Evolutionary conservation across 306 rosid genomes (phyloP), one percentile per base, ranked within the genome.

Genomic region (Vigna hirtella): DNA sequence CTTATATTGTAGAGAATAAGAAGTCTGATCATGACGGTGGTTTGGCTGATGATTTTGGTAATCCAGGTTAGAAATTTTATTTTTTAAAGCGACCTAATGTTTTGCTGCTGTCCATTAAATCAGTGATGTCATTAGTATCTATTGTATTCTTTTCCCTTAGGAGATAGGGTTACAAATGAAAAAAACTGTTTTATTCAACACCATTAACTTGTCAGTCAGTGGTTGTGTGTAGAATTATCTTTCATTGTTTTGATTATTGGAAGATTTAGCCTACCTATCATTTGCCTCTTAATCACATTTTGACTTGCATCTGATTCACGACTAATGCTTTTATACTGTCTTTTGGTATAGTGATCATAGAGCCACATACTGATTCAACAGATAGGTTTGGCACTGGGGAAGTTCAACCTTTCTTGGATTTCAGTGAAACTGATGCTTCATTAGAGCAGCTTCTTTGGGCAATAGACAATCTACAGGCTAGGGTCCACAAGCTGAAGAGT

Each of bases 361-460:
- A 89, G 55, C 79, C 65, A 47, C 72, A 42, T 62, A 81, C 77
- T 53, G 88, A 84, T 81, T 77, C 84, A 28, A 81, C 84, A 11
- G 96, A 88, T 70, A 84, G 85, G 81, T 77, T 81, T 51, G 88
- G 83, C 64, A 71, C 42, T 24, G 72, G 40, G 47, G 88, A 87
- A 62, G 89, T 85, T 28, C 88, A 81, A 70, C 73, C 87, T 57
- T 49, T 83, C 48, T 79, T 92, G 58, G 90, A 87, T 85, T 79
- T 76, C 48, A 78, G 77, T 15, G 93, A 87, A 11, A 63, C 78
- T 66, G 93, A 92, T 55, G 59, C 63, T 77, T 80, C 86, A 20
- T 71, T 87, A 85, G 97, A 90, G 88, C 92, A 87, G 71, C 80
- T 92, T 55, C 91, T 94, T 49, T 86, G 85, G 92, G 82, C 80